A percentile compares a stretch with the other conserved stretches of the same genome.
phyloP scores from a whole-genome alignment of 2,329 filamentous ascomycete genomes.

The Aspergillus sp. region DNA sequence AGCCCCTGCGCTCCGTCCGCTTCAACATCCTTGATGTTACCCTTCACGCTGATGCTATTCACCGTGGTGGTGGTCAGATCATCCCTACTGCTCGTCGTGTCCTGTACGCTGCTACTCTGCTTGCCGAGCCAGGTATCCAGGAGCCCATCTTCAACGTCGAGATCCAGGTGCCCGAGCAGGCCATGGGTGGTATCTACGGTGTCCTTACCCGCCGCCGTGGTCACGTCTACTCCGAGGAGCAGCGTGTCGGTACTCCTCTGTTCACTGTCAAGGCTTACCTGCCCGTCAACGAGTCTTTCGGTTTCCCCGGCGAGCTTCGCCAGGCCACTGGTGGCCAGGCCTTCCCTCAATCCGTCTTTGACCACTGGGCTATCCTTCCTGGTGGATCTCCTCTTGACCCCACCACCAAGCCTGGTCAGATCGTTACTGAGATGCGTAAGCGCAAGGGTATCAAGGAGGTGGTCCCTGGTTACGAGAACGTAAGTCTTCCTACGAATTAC shows the following conservation, averaged over 20 bases:
- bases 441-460: conserved; percentile 99
- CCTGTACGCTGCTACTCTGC: conserved; percentile 86
- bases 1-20: conserved; percentile 94
- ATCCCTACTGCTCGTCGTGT: conserved; percentile 98
- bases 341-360: conserved; percentile 98
- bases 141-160: conserved; percentile 99
- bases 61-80: conserved; percentile 98
- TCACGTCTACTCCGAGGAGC: conserved; percentile 98
- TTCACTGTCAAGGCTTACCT: conserved; percentile 99
- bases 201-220: conserved; percentile 96
- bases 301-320: conserved; percentile 97
- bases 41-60: conserved; percentile 98
- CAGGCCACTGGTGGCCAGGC: conserved; percentile 92
- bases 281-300: conserved; percentile 96
- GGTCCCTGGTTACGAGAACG: conserved; percentile 91
- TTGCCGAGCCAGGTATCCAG: conserved; percentile 86
- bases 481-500: conserved; percentile 56
- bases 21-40: conserved; percentile 99
- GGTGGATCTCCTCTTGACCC: conserved; percentile 88
- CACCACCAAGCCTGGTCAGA: conserved; percentile 76
- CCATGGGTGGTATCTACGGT: conserved; percentile 99
- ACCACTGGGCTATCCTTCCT: conserved; percentile 96
- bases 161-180: conserved; percentile 96
- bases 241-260: conserved; percentile 96
- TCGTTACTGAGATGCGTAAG: conserved; percentile 91